Base-by-base conservation (phyloP, 129 eudicot genomes). In the Ambrosia trifida region DNA sequence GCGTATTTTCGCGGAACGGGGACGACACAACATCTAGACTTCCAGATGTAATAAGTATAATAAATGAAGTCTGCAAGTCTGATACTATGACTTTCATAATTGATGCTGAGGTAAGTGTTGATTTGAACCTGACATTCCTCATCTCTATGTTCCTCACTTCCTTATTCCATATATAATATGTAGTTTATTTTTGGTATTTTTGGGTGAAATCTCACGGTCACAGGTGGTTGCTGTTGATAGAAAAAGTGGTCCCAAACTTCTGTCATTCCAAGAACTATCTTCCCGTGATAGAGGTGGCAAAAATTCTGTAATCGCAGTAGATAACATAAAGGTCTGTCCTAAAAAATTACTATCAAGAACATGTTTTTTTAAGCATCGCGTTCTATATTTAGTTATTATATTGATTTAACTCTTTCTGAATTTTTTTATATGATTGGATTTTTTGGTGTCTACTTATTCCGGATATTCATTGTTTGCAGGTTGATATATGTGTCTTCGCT, bases 211-310 rank as follows among this genome's bases (percentile, higher is more conserved):
- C 14, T 76, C 63, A 12, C 50, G 41, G 63, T 70, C 81, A 70
- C 80, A 94, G 99, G 96, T 90, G 75, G 99, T 94, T 75, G 99
- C 96, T 53, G 80, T 90, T 62, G 94, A 94, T 81, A 85, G 99
- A 77, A 85, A 81, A 73, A 82, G 80, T 58, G 85, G 90, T 19
- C 28, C 68, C 76, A 94, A 84, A 85, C 95, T 94, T 81, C 72
- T 89, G 81, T 94, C 99, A 33, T 94, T 94, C 72, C 99, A 94
- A 84, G 99, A 94, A 77, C 79, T 94, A 44, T 87, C 97, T 82
- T 84, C 99, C 7, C 86, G 97, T 57, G 97, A 90, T 84, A 88
- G 96, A 87, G 99, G 99, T 62, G 74, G 90, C 73, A 89, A 86
- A 80, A 87, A 77, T 82, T 85, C 97, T 47, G 69, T 75, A 46